Evolutionary conservation across 441 rosid species (phyloP).

Genomic region (Rhodomyrtus psidioides): DNA sequence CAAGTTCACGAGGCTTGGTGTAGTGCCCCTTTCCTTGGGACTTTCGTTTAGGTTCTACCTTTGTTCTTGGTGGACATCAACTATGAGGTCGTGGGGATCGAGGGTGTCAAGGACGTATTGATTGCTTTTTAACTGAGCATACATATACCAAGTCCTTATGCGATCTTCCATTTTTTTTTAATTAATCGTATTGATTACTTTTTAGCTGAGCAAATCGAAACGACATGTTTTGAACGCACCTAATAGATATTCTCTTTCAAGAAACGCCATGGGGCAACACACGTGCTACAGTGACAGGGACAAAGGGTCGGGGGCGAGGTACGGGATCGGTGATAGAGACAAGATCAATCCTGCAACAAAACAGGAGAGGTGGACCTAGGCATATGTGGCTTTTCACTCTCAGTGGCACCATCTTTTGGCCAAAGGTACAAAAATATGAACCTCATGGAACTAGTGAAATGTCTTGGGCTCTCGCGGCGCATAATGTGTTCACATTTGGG

Average conservation of each 20-base stretch:
- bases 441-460: background rate
- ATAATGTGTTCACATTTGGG: constrained; percentile 2
- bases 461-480: background rate
- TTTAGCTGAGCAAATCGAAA: rapidly evolving
- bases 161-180: background rate
- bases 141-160: background rate
- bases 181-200: background rate
- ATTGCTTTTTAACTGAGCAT: too few relatives aligned
- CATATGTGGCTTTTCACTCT: background rate
- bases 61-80: background rate
- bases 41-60: background rate
- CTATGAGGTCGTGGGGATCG: background rate
- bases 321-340: background rate
- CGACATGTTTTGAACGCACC: background rate
- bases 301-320: background rate
- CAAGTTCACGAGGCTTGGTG: background rate
- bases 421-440: background rate
- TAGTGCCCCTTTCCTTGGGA: background rate
- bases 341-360: background rate
- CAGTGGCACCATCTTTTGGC: background rate
- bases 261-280: background rate
- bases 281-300: too few relatives aligned
- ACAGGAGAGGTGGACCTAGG: background rate
- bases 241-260: background rate
- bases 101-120: background rate